These are phyloP conservation scores for Chaetothyriales sp. DNA, from an alignment of 2,329 filamentous ascomycete genomes.

Conservation along the genomic window DNA sequence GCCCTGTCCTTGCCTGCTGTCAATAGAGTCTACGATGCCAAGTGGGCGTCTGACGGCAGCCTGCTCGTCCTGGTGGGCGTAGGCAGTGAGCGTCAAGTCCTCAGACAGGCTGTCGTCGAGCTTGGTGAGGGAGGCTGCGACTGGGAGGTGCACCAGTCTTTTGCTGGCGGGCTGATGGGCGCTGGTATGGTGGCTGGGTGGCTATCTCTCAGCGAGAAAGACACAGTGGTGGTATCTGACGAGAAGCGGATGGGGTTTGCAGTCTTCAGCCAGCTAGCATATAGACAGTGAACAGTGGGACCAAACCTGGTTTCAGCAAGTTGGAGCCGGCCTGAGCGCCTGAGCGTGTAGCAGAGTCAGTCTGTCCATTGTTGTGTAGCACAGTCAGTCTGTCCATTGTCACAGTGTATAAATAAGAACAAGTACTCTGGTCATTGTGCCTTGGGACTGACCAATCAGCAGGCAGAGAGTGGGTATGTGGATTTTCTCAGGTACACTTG, in stretches of 20 bases:
- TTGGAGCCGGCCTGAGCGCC: too few relatives aligned
- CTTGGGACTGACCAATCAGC: neutral
- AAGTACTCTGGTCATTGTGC: neutral
- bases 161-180: slow-evolving; percentile 30
- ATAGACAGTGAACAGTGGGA: neutral
- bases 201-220: slow-evolving; percentile 41
- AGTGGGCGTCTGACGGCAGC: slow-evolving; percentile 49
- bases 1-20: slow-evolving; percentile 6
- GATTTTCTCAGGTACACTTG: neutral
- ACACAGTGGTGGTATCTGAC: slow-evolving; percentile 40
- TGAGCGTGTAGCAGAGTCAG: too few relatives aligned
- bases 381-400: too few relatives aligned
- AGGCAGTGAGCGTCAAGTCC: slow-evolving; percentile 8
- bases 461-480: neutral
- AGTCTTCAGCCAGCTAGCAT: slow-evolving; percentile 36
- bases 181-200: slow-evolving; percentile 27
- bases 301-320: too few relatives aligned
- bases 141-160: slow-evolving; percentile 32
- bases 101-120: slow-evolving; percentile 1
- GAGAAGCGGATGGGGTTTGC: slow-evolving; percentile 38
- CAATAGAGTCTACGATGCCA: slow-evolving; percentile 43
- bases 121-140: slow-evolving; percentile 9
- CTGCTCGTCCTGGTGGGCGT: slow-evolving; percentile 44
- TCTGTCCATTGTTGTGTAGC: too few relatives aligned
- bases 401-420: too few relatives aligned